Conservation (phyloP, 441 rosid genomes). For the Gossypium aridum region DNA sequence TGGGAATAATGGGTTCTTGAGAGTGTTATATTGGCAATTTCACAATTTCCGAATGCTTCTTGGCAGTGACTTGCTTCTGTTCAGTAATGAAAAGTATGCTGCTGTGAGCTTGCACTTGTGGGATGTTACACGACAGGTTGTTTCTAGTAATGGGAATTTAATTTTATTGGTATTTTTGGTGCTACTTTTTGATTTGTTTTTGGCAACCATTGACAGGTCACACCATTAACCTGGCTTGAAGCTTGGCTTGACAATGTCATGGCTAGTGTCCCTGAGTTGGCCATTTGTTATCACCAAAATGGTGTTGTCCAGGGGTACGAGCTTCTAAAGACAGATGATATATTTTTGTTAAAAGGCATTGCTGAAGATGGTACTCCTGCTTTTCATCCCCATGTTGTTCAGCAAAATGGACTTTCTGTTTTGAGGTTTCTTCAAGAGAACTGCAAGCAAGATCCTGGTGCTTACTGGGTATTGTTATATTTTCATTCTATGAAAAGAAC, state of each 20-base stretch:
- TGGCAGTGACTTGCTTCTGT: slow-evolving; percentile 89
- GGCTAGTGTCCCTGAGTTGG: slow-evolving; percentile 98
- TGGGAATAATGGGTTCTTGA: slow-evolving; percentile 65
- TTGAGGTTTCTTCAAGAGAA: slow-evolving; percentile 89
- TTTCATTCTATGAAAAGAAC: slow-evolving; percentile 1
- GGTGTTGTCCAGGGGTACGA: slow-evolving; percentile 96
- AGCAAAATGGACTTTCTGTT: slow-evolving; percentile 90
- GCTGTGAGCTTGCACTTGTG: slow-evolving; percentile 94
- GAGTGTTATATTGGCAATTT: slow-evolving; percentile 91
- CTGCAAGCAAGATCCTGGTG: slow-evolving; percentile 96
- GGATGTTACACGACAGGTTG: slow-evolving; percentile 83
- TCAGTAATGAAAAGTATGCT: slow-evolving; percentile 86
- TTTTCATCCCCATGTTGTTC: slow-evolving; percentile 92
- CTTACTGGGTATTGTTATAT: slow-evolving; percentile 66
- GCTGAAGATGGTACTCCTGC: slow-evolving; percentile 95
- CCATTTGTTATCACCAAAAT: slow-evolving; percentile 85
- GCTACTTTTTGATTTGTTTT: slow-evolving; percentile 6
- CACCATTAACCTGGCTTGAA: slow-evolving; percentile 92
- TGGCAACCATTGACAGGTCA: slow-evolving; percentile 41
- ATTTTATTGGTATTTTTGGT: slow-evolving; percentile 6
- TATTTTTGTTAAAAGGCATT: slow-evolving; percentile 76
- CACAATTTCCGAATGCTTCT: slow-evolving; percentile 95
- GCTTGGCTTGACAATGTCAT: slow-evolving; percentile 97
- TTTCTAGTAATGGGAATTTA: slow-evolving; percentile 4
- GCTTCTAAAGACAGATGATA: slow-evolving; percentile 89